Base-by-base conservation (phyloP, 176 grass and related monocot species). In the Olyra latifolia region DNA sequence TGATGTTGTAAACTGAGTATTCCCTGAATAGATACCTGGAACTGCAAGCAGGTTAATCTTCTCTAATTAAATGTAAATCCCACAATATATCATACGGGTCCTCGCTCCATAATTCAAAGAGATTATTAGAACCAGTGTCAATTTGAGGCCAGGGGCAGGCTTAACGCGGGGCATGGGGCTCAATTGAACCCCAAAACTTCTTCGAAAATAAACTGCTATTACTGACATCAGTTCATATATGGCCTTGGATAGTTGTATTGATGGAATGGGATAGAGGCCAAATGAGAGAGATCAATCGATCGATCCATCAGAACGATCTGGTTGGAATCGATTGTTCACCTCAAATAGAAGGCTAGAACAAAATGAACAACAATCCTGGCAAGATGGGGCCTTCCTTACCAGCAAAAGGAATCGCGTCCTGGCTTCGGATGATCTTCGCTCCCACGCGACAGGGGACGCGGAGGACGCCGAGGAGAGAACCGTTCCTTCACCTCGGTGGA, bases 311-410 rank as follows among this genome's bases (percentile, higher is more conserved):
- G 1, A 52, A 50, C 3, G 8, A 10, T 35, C 25, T 52, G 9
- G 3, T 29, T 24, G 20, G 54, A 35, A 14, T n/a, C 4, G 47
- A 72, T 72, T 20, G 66, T 7, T 24, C 20, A 12, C 28, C 12
- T 7, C 38, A 23, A 42, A n/a, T 16, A 49, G 23, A 27, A 19
- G 48, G 17, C 4, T 4, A 53, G 9, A 53, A 4, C 28, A 72
- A 39, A 38, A 53, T 1, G 20, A 12, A 25, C 61, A 50, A 50
- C 44, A 12, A 38, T 15, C 19, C 43, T 40, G n/a, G 30, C 27
- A 54, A 66, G 76, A 20, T 15, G 8, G 76, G 29, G 27, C 28
- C n/a, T 32, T 66, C 30, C 62, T 79, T 79, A 79, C 76, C 76
- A 9, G n/a, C 15, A 19, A 66, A 23, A 39, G 22, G 10, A 38